A percentile compares a stretch with the other conserved stretches of the same genome.
Conservation (phyloP, 2,329 filamentous ascomycete species). For the Karstenula rhodostoma region DNA sequence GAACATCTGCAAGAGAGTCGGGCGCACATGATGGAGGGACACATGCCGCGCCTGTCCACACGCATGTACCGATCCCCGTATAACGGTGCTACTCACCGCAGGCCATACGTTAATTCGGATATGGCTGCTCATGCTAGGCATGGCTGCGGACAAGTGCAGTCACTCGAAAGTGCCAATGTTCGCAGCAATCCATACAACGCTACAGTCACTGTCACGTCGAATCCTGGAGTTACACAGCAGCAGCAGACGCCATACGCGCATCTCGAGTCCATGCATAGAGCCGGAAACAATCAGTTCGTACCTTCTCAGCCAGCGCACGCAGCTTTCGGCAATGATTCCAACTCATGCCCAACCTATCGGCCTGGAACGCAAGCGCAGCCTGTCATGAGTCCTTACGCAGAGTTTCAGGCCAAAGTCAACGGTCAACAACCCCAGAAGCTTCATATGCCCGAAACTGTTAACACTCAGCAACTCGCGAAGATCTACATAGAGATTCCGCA, state of each 20-base stretch:
- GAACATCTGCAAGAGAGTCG: background rate
- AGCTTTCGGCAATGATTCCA: background rate
- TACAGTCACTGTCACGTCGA: background rate
- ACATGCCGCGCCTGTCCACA: conserved; percentile 1
- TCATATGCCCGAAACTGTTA: background rate
- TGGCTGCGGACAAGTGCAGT: background rate
- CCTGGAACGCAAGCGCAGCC: background rate
- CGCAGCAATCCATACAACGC: no score
- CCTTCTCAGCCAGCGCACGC: background rate
- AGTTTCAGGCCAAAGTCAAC: background rate
- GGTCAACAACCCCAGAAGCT: background rate
- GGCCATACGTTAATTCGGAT: background rate
- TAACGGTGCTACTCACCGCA: background rate
- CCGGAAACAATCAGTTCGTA: background rate
- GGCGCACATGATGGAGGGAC: background rate
- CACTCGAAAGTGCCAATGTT: no score
- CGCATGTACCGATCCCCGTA: background rate
- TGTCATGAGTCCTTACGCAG: background rate
- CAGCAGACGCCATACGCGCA: background rate
- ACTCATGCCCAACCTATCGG: background rate
- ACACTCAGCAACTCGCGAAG: no score
- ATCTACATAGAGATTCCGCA: no score
- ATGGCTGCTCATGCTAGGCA: background rate
- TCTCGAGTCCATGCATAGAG: background rate
- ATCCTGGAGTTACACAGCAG: background rate